Base-by-base conservation (phyloP, 441 rosid genomes). In the Isatis lusitanica region DNA sequence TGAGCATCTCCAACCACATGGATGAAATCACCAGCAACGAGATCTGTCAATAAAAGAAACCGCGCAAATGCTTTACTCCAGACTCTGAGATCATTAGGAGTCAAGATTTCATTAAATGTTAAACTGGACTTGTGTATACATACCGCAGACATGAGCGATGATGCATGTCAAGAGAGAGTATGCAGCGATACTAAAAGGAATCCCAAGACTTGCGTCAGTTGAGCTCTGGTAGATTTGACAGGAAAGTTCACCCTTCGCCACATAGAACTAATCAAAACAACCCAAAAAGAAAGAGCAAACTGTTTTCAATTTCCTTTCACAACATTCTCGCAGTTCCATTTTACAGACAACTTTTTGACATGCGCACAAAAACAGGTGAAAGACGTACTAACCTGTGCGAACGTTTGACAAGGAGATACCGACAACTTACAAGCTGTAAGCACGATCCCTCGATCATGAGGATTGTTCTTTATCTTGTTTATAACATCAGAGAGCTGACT, bases 91-190 rank as follows among this genome's bases (percentile, higher is more conserved):
- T 24, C 13, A 61, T 61, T 61, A 18, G 65, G 66, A 61, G 28
- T 12, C 17, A 6, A 50, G 16, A 7, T 18, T 2, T 30, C 4
- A 5, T 66, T 16, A 7, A 52, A 43, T 16, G 36, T 36, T 12
- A 36, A 66, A 17, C n/a, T 13, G 58, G 48, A 7, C 26, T 13
- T 21, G 7, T 66, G 48, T 36, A 4, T 21, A 55, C 85, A 63
- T 86, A 92, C 96, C 88, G 75, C 94, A 90, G 79, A 92, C 89
- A 81, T 92, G 96, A 82, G 96, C 96, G 44, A 92, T 82, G 83
- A 92, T 83, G 81, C 85, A 81, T 70, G 94, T 92, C 83, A 92
- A 76, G 33, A 92, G 91, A 62, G 90, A 80, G 79, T 90, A 90
- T 44, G 91, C 81, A 30, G 96, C 91, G 67, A 92, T 70, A 78